Evolutionary conservation across 495 filamentous ascomycete genomes (phyloP).

Genomic region (Lasiosphaeriaceae sp.): DNA sequence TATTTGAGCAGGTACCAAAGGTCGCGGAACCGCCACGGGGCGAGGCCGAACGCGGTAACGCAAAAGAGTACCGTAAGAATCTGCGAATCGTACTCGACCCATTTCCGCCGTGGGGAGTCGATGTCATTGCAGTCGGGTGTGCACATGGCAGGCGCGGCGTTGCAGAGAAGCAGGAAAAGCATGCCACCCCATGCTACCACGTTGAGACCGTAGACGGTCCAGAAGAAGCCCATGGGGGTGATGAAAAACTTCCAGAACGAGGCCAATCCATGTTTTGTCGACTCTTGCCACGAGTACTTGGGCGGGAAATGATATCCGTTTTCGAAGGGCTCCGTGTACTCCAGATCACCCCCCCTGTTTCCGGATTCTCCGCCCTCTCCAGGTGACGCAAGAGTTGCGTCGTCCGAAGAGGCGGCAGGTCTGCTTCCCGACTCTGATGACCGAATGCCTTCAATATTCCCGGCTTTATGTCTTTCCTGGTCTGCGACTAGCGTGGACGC

Average conservation of each 20-base stretch:
- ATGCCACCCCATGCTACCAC: slow-evolving; percentile 87
- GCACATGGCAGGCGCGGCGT: slow-evolving; percentile 78
- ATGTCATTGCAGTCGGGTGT: slow-evolving; percentile 66
- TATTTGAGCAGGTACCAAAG: slow-evolving; percentile 64
- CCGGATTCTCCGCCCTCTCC: background rate
- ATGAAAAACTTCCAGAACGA: slow-evolving; percentile 52
- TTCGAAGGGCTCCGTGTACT: slow-evolving; percentile 26
- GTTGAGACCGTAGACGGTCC: slow-evolving; percentile 74
- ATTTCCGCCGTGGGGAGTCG: slow-evolving; percentile 66
- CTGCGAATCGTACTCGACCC: slow-evolving; percentile 84
- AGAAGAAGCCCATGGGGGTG: slow-evolving; percentile 68
- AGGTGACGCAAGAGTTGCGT: slow-evolving; percentile 7
- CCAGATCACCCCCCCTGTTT: background rate
- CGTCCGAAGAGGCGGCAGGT: slow-evolving; percentile 12
- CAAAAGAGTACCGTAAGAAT: slow-evolving; percentile 83
- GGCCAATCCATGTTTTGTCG: slow-evolving; percentile 49
- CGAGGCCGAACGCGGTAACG: slow-evolving; percentile 78
- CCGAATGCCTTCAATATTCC: background rate
- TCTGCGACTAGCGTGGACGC: slow-evolving; percentile 20
- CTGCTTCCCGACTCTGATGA: background rate
- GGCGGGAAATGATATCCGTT: slow-evolving; percentile 72
- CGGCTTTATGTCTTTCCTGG: background rate
- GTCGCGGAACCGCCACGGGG: slow-evolving; percentile 83
- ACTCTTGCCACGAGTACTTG: slow-evolving; percentile 59
- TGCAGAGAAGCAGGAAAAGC: slow-evolving; percentile 78